phyloP scores from a whole-genome alignment of 2,329 filamentous ascomycete genomes.

The Calonectria pauciramosa region DNA sequence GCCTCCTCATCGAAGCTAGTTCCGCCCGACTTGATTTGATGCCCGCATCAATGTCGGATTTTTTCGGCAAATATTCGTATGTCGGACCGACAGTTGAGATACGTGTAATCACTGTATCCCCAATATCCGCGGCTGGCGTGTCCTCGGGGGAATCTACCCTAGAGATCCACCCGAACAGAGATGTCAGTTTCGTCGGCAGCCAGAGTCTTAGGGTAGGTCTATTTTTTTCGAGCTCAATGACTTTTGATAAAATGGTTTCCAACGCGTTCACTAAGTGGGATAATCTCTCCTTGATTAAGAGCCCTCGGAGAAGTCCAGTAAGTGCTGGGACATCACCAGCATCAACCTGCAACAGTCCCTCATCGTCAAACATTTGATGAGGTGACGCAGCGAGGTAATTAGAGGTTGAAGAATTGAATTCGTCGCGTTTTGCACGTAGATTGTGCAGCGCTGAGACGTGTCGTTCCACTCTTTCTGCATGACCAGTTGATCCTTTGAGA shows the following conservation, averaged over 20 bases:
- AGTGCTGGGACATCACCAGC: background rate
- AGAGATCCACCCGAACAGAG: constrained; percentile 19
- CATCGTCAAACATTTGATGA: constrained; percentile 9
- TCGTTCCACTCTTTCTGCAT: constrained; percentile 13
- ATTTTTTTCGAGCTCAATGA: constrained; percentile 17
- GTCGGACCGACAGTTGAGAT: constrained; percentile 13
- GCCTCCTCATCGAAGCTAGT: constrained; percentile 14
- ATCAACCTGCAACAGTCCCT: constrained; percentile 8
- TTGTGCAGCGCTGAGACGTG: constrained; percentile 1
- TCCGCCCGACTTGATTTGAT: constrained; percentile 13
- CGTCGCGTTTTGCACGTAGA: background rate
- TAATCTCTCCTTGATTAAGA: constrained; percentile 23
- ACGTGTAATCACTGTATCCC: constrained; percentile 18
- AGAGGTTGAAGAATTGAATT: constrained; percentile 9
- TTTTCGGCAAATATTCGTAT: background rate
- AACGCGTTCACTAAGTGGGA: background rate
- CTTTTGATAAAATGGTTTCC: constrained; percentile 4
- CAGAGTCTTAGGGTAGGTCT: constrained; percentile 10
- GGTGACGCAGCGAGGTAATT: background rate
- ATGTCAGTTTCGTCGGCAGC: constrained; percentile 5
- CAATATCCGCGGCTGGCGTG: constrained; percentile 11
- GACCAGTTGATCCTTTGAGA: background rate
- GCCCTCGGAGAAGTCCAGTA: constrained; percentile 5
- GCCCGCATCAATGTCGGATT: background rate
- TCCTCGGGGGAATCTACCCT: constrained; percentile 17